phyloP scores from a whole-genome alignment of 169 alveolate genomes.

The Plasmodium coatneyi region DNA sequence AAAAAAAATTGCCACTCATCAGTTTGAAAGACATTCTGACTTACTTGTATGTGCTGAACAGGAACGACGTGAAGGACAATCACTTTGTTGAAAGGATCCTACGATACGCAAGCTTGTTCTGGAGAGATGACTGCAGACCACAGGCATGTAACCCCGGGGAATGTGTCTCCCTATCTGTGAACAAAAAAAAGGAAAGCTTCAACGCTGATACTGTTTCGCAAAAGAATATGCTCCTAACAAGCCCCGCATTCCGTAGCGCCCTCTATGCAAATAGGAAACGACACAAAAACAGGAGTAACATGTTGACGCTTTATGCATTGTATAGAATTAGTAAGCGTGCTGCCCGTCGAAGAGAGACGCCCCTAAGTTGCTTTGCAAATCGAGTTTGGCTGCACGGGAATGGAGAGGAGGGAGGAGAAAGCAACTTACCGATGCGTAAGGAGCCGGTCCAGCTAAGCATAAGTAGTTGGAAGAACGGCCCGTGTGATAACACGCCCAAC shows the following conservation, averaged over 20 bases:
- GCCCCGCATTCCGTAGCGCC: background rate
- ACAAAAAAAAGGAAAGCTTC: background rate
- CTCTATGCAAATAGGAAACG: background rate
- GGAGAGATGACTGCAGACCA: background rate
- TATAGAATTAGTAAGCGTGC: background rate
- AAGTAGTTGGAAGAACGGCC: background rate
- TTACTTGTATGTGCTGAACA: slow-evolving; percentile 31
- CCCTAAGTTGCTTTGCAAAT: background rate
- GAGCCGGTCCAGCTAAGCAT: background rate
- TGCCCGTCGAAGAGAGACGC: background rate
- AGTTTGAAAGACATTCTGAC: slow-evolving; percentile 38
- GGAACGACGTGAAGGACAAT: slow-evolving; percentile 45
- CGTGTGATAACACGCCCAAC: background rate
- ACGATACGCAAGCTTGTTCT: slow-evolving; percentile 10
- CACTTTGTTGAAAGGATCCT: slow-evolving; percentile 2
- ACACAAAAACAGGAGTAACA: background rate
- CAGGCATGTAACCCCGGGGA: background rate
- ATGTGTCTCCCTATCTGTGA: background rate
- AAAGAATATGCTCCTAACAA: background rate
- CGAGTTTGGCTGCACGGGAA: background rate
- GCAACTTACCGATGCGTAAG: background rate
- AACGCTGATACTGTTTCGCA: background rate
- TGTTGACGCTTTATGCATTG: background rate
- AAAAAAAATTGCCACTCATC: slow-evolving; percentile 5
- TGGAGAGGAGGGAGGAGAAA: background rate